A percentile compares a stretch with the other conserved stretches of the same genome.
phyloP scores from a whole-genome alignment of 2,329 filamentous ascomycete species.

The Pestalotiopsis fici region DNA sequence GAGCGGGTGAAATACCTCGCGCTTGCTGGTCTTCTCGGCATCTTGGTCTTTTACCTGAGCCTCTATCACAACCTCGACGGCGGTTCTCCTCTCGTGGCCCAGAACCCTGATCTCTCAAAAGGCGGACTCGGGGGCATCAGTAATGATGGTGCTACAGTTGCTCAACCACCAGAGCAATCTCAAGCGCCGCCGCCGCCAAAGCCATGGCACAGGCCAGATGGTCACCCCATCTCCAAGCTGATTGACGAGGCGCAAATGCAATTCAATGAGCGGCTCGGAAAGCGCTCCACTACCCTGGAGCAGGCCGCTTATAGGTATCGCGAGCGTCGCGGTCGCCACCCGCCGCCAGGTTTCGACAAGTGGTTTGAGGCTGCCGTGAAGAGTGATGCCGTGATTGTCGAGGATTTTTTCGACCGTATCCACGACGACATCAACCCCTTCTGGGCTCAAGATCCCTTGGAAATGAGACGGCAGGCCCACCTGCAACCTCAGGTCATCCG shows the following conservation, averaged over 20 bases:
- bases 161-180: background rate
- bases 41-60: background rate
- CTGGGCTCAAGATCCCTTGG: conserved; percentile 52
- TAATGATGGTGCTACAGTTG: background rate
- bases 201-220: conserved; percentile 11
- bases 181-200: background rate
- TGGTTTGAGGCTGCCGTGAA: conserved; percentile 58
- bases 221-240: conserved; percentile 49
- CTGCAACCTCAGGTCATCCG: conserved; percentile 44
- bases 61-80: background rate
- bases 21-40: background rate
- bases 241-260: conserved; percentile 44
- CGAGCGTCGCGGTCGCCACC: conserved; percentile 56
- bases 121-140: background rate
- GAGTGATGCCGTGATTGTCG: conserved; percentile 54
- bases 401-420: conserved; percentile 65
- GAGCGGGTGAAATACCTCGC: conserved; percentile 1
- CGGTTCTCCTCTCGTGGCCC: background rate
- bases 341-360: conserved; percentile 60
- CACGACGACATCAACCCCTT: conserved; percentile 63
- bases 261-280: conserved; percentile 41
- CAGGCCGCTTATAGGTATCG: conserved; percentile 58
- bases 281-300: conserved; percentile 47
- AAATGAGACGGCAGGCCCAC: conserved; percentile 37
- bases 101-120: background rate